phyloP scores from a whole-genome alignment of 2,329 filamentous ascomycete genomes.

The Lachnellula cervina region DNA sequence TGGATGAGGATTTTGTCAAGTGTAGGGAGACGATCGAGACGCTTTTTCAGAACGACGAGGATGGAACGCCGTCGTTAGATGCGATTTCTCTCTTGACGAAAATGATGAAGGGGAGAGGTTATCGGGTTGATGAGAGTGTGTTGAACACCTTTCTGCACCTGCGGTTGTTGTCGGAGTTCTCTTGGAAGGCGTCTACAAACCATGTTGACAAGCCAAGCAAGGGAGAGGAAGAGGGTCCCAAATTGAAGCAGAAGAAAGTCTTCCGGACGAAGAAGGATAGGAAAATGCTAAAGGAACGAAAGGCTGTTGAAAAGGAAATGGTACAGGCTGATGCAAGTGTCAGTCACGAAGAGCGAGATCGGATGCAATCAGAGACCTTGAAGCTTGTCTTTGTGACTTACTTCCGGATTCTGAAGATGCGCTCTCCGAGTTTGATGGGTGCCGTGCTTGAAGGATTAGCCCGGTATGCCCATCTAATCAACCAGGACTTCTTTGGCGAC shows the following conservation, averaged over 20 bases:
- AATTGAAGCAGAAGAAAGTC: conserved; percentile 68
- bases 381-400: conserved; percentile 95
- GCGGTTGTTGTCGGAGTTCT: conserved; percentile 81
- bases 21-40: conserved; percentile 75
- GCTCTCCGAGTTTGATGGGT: conserved; percentile 84
- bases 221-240: conserved; percentile 46
- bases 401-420: conserved; percentile 86
- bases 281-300: conserved; percentile 80
- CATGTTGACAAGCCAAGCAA: conserved; percentile 57
- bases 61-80: conserved; percentile 83
- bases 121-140: conserved; percentile 75
- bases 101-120: conserved; percentile 91
- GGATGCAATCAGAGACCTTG: conserved; percentile 90
- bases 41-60: conserved; percentile 81
- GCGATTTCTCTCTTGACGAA: conserved; percentile 79
- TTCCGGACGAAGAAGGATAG: conserved; percentile 86
- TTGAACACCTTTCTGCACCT: conserved; percentile 89
- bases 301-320: conserved; percentile 88
- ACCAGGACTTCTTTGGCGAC: conserved; percentile 98
- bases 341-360: conserved; percentile 85
- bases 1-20: conserved; percentile 72
- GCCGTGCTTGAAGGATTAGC: conserved; percentile 91
- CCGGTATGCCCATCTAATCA: conserved; percentile 93
- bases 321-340: conserved; percentile 85
- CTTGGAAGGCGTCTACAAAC: conserved; percentile 75